These are phyloP conservation scores for Apium graveolens DNA, from an alignment of 129 eudicot species.

Conservation along the genomic window DNA sequence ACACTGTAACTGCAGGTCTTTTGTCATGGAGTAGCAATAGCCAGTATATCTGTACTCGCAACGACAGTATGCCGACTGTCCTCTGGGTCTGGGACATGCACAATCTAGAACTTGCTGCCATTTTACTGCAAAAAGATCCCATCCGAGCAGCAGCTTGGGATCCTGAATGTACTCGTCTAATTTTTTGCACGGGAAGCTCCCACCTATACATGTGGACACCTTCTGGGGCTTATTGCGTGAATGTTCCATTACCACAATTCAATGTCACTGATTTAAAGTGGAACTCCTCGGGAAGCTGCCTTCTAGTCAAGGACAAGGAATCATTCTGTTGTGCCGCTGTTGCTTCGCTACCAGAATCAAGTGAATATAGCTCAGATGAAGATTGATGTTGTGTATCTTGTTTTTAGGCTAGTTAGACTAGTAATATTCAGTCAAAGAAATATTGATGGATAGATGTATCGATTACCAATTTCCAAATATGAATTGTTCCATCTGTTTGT, in stretches of 20 bases:
- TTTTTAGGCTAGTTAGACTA: slow-evolving; percentile 1
- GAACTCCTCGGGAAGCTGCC: slow-evolving; percentile 79
- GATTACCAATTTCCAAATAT: background rate
- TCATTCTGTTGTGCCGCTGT: slow-evolving; percentile 80
- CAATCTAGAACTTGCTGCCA: slow-evolving; percentile 85
- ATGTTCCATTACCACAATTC: slow-evolving; percentile 75
- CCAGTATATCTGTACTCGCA: slow-evolving; percentile 77
- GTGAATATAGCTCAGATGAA: slow-evolving; percentile 91
- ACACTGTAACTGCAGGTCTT: slow-evolving; percentile 45
- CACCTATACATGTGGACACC: slow-evolving; percentile 99
- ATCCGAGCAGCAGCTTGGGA: slow-evolving; percentile 92
- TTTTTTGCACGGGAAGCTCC: slow-evolving; percentile 75
- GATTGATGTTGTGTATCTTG: slow-evolving; percentile 35
- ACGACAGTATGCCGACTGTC: slow-evolving; percentile 87
- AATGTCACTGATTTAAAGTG: slow-evolving; percentile 72
- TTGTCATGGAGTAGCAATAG: slow-evolving; percentile 94
- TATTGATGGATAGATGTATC: background rate
- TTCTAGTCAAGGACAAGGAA: slow-evolving; percentile 85
- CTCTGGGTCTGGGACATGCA: slow-evolving; percentile 95
- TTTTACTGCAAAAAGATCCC: slow-evolving; percentile 82
- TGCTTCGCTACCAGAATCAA: slow-evolving; percentile 61
- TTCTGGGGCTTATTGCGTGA: slow-evolving; percentile 87
- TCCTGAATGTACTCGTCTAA: slow-evolving; percentile 71
- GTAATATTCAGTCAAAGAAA: background rate
- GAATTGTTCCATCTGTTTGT: background rate